Conservation (phyloP, 768 basidiomycete genomes). For the Trametes coccinea region DNA sequence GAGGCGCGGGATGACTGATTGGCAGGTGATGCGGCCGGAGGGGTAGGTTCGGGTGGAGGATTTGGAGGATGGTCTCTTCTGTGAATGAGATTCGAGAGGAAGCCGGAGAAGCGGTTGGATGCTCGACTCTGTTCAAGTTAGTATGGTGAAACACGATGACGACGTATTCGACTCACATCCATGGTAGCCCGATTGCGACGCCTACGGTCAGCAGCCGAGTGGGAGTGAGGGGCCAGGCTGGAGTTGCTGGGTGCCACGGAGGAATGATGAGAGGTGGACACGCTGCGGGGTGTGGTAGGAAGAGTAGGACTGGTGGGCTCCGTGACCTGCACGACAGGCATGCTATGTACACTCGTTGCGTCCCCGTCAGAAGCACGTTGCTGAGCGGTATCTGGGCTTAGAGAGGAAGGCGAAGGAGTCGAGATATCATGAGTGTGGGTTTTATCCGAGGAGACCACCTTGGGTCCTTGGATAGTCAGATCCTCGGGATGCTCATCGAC, state of each 20-base stretch:
- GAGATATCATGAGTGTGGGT: conserved; percentile 28
- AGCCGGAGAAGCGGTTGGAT: conserved; percentile 80
- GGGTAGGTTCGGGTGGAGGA: conserved; percentile 24
- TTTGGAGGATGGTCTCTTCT: conserved; percentile 54
- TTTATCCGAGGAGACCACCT: conserved; percentile 29
- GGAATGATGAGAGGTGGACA: conserved; percentile 33
- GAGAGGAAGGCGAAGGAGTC: conserved; percentile 40
- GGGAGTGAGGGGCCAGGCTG: conserved; percentile 26
- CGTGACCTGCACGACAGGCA: conserved; percentile 55
- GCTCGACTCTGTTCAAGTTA: conserved; percentile 49
- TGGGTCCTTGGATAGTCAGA: conserved; percentile 30
- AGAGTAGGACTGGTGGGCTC: conserved; percentile 36
- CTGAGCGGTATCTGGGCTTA: conserved; percentile 24
- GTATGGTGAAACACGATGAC: conserved; percentile 4
- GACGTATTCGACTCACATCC: conserved; percentile 51
- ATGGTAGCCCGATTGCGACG: conserved; percentile 51
- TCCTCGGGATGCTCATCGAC: conserved; percentile 27
- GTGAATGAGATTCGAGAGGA: conserved; percentile 77
- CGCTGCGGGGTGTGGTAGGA: conserved; percentile 30
- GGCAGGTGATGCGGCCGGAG: conserved; percentile 30
- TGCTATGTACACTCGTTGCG: conserved; percentile 57
- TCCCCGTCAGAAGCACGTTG: conserved; percentile 45
- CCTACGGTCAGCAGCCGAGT: conserved; percentile 20
- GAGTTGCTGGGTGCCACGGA: conserved; percentile 32
- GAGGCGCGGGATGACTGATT: conserved; percentile 49